These are phyloP conservation scores for Bertia moriformis DNA, from an alignment of 2,329 filamentous ascomycete species.

Conservation along the genomic window DNA sequence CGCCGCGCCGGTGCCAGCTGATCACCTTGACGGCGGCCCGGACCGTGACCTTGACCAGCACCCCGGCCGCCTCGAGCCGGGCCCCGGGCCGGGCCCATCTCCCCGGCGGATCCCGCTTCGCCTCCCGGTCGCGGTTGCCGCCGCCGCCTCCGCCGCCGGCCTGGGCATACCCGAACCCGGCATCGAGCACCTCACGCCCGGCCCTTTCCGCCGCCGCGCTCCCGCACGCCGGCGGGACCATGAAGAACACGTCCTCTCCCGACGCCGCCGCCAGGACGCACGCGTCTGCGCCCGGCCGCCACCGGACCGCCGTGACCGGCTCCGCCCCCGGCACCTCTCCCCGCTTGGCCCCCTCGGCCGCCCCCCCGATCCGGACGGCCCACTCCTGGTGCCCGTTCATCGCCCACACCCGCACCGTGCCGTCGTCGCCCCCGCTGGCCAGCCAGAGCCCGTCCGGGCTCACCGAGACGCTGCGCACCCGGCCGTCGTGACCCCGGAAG, in stretches of 20 bases:
- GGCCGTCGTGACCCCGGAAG: constrained; percentile 81
- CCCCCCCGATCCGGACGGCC: constrained; percentile 63
- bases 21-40: constrained; percentile 72
- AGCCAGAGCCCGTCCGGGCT: constrained; percentile 76
- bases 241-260: constrained; percentile 74
- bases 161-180: constrained; percentile 69
- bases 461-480: constrained; percentile 70
- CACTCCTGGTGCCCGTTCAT: constrained; percentile 80
- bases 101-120: constrained; percentile 60
- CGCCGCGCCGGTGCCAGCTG: constrained; percentile 83
- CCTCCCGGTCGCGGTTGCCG: too few relatives aligned
- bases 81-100: constrained; percentile 71
- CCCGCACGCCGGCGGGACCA: constrained; percentile 59
- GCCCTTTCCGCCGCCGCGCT: constrained; percentile 60
- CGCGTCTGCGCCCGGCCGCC: constrained; percentile 71
- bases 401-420: constrained; percentile 81
- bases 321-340: too few relatives aligned
- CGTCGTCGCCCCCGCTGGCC: constrained; percentile 87
- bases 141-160: constrained; percentile 33
- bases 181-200: constrained; percentile 65
- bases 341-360: too few relatives aligned
- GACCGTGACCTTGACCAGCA: constrained; percentile 68
- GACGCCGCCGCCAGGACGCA: constrained; percentile 71
- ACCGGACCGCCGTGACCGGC: constrained; percentile 75
- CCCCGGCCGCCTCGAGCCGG: constrained; percentile 61